Conservation (phyloP, 257 asterid genomes). For the Jacaranda mimosifolia region DNA sequence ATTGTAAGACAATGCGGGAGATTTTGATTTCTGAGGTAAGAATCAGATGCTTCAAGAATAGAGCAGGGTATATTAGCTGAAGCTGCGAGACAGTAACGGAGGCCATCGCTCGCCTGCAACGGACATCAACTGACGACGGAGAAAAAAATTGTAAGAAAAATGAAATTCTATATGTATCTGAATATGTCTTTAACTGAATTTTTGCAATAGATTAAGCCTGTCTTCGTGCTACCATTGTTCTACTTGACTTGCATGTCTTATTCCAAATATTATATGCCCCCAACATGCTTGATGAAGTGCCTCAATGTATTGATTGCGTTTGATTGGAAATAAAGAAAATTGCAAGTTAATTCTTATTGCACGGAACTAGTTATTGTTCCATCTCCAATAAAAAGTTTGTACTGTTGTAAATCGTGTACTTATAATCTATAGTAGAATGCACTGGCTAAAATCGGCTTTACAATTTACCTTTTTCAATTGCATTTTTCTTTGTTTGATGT, state of each 20-base stretch:
- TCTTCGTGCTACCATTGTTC: background rate
- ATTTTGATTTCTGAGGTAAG: too few species aligned
- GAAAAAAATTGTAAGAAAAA: background rate
- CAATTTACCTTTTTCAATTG: background rate
- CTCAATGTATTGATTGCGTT: background rate
- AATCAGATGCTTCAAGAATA: too few species aligned
- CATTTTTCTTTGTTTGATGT: background rate
- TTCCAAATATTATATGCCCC: background rate
- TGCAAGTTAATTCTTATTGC: background rate
- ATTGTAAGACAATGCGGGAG: too few species aligned
- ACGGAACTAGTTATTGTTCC: background rate
- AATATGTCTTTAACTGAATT: background rate
- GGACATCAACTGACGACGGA: background rate
- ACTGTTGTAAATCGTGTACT: background rate
- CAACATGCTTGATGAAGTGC: slow-evolving; percentile 24
- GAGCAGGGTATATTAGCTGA: background rate
- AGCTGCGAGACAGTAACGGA: background rate
- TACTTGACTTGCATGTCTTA: background rate
- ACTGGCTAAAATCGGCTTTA: background rate
- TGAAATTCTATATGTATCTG: background rate
- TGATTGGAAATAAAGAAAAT: background rate
- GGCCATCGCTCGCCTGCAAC: slow-evolving; percentile 1
- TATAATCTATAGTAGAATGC: background rate
- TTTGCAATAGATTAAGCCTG: background rate
- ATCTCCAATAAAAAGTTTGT: background rate